phyloP scores from a whole-genome alignment of 2,329 filamentous ascomycete species.

The Aspergillus arachidicola region DNA sequence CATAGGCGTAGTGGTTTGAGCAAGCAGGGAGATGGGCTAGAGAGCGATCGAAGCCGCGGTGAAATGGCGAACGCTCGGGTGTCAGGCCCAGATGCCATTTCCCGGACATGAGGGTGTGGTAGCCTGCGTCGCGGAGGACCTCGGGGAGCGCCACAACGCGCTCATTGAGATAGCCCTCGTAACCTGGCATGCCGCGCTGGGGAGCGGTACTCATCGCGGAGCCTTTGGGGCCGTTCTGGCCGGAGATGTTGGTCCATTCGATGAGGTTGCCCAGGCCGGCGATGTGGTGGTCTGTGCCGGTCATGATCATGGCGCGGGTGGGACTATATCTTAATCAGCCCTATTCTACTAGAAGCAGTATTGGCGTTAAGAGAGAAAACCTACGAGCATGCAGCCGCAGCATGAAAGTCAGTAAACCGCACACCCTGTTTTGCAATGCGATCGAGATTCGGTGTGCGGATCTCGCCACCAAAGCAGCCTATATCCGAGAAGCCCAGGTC shows the following conservation, averaged over 20 bases:
- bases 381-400: conserved; percentile 63
- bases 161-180: conserved; percentile 66
- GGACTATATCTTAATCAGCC: conserved; percentile 40
- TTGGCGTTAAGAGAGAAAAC: conserved; percentile 10
- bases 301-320: conserved; percentile 67
- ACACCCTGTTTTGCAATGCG: conserved; percentile 56
- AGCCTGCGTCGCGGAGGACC: conserved; percentile 60
- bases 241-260: conserved; percentile 59
- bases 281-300: conserved; percentile 62
- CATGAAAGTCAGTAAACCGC: conserved; percentile 66
- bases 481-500: conserved; percentile 65
- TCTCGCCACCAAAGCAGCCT: conserved; percentile 62
- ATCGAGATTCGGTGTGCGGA: conserved; percentile 62
- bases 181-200: conserved; percentile 61
- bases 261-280: conserved; percentile 60
- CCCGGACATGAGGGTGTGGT: conserved; percentile 62
- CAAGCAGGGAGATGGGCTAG: conserved; percentile 65
- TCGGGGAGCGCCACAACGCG: conserved; percentile 62
- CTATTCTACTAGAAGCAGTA: background rate
- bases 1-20: conserved; percentile 60
- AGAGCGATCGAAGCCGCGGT: conserved; percentile 61
- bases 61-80: conserved; percentile 58
- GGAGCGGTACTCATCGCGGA: conserved; percentile 56
- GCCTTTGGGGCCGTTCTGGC: conserved; percentile 56
- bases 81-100: conserved; percentile 67